Evolutionary conservation across 495 filamentous ascomycete species (phyloP), one percentile per base, ranked within the genome.

Genomic region (Echria macrotheca): DNA sequence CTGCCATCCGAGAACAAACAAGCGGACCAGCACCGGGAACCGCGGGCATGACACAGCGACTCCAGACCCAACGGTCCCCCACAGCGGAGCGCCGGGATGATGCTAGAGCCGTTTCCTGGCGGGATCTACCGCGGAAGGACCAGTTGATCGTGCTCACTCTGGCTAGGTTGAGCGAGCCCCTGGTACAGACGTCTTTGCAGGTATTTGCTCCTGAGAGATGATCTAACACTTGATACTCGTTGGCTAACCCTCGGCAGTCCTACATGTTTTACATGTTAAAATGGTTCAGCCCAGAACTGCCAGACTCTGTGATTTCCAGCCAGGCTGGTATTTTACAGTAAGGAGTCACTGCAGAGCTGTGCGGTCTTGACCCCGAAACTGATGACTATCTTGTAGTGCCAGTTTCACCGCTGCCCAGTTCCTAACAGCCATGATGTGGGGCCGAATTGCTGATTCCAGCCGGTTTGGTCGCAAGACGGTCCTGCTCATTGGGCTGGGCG

Each of bases 341-440:
- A 1, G 52, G n/a, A 21, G 11, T 18, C 39, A 26, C 11, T 15
- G 12, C 22, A 19, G 6, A 12, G 19, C 11, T 28, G 19, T 28
- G 18, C 44, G 11, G 24, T 11, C 22, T 22, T 37, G 22, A 22
- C 18, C 11, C 28, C 14, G 24, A 22, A 6, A 32, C 12, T 28
- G 4, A 46, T 54, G 26, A 53, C 33, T 14, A 14, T 26, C 22
- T 6, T 35, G 6, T 32, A 63, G 60, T 53, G 86, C 84, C 26
- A 80, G 80, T 50, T 95, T 93, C 60, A 87, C 87, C 0, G 85
- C 83, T 5, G 85, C 86, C 5, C 88, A 95, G 68, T 89, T 89
- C 63, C 71, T 87, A 21, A 91, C 88, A 1, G 86, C 85, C n/a
- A 87, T 94, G 63, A 60, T 87, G 18, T 93, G 88, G 88, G 88